Conservation (phyloP, 2,329 filamentous ascomycete genomes). For the Scedosporium dehoogii region DNA sequence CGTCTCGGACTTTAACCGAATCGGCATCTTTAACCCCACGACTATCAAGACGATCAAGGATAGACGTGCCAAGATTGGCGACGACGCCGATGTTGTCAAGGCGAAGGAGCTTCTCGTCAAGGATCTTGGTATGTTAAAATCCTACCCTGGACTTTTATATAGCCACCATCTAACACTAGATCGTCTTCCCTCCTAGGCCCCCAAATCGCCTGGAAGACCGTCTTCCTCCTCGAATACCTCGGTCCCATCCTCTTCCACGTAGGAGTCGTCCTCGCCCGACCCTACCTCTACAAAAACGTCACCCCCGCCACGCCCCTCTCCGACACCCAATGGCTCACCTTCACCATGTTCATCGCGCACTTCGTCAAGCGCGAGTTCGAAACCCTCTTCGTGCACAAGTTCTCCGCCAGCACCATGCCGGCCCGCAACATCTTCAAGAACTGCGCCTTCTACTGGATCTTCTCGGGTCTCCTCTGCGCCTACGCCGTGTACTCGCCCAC, state of each 20-base stretch:
- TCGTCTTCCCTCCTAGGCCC: slow-evolving; percentile 44
- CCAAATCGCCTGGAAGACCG: slow-evolving; percentile 85
- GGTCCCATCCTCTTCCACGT: slow-evolving; percentile 85
- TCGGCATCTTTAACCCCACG: slow-evolving; percentile 50
- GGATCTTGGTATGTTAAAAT: slow-evolving; percentile 62
- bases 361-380: slow-evolving; percentile 94
- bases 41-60: slow-evolving; percentile 56
- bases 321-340: slow-evolving; percentile 61
- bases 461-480: slow-evolving; percentile 71
- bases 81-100: slow-evolving; percentile 37
- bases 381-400: slow-evolving; percentile 89
- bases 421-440: slow-evolving; percentile 87
- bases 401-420: slow-evolving; percentile 92
- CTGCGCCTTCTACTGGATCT: slow-evolving; percentile 84
- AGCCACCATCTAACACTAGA: not conserved
- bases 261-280: slow-evolving; percentile 60
- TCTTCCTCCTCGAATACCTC: slow-evolving; percentile 91
- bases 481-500: slow-evolving; percentile 76
- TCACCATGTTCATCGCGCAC: slow-evolving; percentile 67
- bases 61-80: slow-evolving; percentile 41
- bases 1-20: slow-evolving; percentile 48
- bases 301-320: slow-evolving; percentile 40
- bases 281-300: slow-evolving; percentile 43
- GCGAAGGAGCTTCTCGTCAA: slow-evolving; percentile 68
- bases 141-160: not conserved